These are phyloP conservation scores for Rhododendron molle DNA, from an alignment of 148 eudicot species.

Conservation along the genomic window DNA sequence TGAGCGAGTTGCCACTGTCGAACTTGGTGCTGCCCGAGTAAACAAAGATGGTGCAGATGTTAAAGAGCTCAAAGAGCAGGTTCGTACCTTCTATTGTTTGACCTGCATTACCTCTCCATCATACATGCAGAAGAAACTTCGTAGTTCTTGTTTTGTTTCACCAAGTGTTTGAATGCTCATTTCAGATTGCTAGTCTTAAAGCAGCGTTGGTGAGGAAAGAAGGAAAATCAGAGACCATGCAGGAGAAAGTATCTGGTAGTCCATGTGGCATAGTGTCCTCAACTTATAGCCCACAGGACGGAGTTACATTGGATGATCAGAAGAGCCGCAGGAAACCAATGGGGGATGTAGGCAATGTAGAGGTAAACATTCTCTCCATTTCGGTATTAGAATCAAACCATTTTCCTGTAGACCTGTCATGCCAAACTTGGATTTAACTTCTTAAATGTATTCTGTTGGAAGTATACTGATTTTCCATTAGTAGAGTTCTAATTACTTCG, in stretches of 20 bases:
- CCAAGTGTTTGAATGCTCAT: neutral
- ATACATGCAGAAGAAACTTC: neutral
- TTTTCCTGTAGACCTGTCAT: neutral
- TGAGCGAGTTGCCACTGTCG: conserved; percentile 94
- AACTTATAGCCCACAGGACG: conserved; percentile 35
- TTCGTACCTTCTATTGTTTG: conserved; percentile 8
- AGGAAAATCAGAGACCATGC: conserved; percentile 41
- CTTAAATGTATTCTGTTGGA: neutral
- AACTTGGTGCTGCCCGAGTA: conserved; percentile 94
- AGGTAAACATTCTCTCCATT: conserved; percentile 40
- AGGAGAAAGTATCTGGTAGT: conserved; percentile 35
- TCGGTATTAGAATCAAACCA: neutral
- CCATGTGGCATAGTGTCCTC: conserved; percentile 45
- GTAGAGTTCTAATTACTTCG: neutral
- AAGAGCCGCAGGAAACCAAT: conserved; percentile 54
- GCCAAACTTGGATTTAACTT: neutral
- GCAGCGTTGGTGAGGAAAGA: conserved; percentile 81
- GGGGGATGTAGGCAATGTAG: conserved; percentile 69
- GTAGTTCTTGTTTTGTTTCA: neutral
- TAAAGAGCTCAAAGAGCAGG: conserved; percentile 97
- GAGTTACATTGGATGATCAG: conserved; percentile 26
- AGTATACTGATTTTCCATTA: neutral
- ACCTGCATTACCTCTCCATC: neutral
- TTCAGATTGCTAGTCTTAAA: conserved; percentile 82
- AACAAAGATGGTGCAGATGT: conserved; percentile 81